Base-by-base conservation (phyloP, 495 filamentous ascomycete genomes). In the Penicillium flavigenum region DNA sequence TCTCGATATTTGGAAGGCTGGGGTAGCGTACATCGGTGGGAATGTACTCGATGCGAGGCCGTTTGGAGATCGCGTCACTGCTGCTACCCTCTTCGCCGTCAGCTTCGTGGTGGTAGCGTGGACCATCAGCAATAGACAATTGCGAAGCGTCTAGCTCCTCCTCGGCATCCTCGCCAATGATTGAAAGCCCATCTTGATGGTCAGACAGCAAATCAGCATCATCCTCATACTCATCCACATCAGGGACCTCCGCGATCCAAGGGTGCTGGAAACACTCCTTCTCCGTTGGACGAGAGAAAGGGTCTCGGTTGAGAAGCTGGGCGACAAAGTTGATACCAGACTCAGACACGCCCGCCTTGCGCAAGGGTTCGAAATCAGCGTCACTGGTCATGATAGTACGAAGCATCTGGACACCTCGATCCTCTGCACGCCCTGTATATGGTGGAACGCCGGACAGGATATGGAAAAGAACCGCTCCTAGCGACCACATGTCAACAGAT, bases 401-500 rank as follows among this genome's bases (percentile, higher is more conserved):
- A n/a, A 95, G 80, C 73, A 96, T 88, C 41, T 86, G 76, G 5
- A 73, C 69, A 16, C 84, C 84, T 50, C 72, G 72, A 36, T 80
- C 73, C 54, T 85, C 85, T 1, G 73, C 75, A 20, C 81, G 68
- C 20, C 89, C 91, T 4, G 85, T 84, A 66, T 87, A 97, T 6
- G 95, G 92, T 12, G 94, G 86, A 44, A 80, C 78, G 27, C 83
- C 83, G 14, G 83, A 89, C 19, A 98, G 76, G 20, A 91, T 72
- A 60, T 88, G 90, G 71, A 89, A 98, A 5, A 98, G 74, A 1
- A 98, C 94, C 34, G 90, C 93, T 32, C 89, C 95, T 42, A 96
- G 81, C 12, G 93, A 96, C 92, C 92, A 98, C 60, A 94, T 88
- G 65, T 98, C 94, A 20, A 97, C 90, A 4, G 90, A 88, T 50